Base-by-base conservation (phyloP, 306 rosid species). In the Medicago ruthenica region DNA sequence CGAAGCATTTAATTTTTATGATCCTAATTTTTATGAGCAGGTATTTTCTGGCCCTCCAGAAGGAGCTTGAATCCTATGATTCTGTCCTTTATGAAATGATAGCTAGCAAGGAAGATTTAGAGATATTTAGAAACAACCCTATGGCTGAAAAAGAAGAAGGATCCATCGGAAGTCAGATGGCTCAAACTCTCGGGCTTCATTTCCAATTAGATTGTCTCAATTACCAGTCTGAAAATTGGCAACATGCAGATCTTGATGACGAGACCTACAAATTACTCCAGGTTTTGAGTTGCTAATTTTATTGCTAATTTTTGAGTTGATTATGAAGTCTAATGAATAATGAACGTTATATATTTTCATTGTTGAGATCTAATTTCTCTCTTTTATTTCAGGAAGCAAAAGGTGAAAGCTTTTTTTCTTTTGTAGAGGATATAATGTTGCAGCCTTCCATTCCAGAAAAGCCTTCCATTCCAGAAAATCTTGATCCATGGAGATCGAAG, bases 81-180 rank as follows among this genome's bases (percentile, higher is more conserved):
- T 90, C 92, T 75, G 91, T 92, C 77, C 97, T 95, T 57, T 95
- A 89, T 80, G 98, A 95, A 86, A 95, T 95, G 98, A 97, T 95
- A 24, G 85, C 98, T 7, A 95, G 98, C 84, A 87, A 86, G 89
- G 97, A 92, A 82, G 85, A 84, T 81, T 84, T 95, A 73, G 91
- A 86, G 78, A 84, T 82, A 69, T 87, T 91, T 83, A 87, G 88
- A 71, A 86, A n/a, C n/a, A n/a, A 75, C 37, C 61, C 82, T 64
- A 34, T 5, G 37, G 37, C 37, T 34, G n/a, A n/a, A 77, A 75
- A 60, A 89, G 61, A 59, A 90, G 88, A 88, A 79, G 76, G 74
- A 45, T 88, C 89, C 86, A 90, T 95, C 83, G 97, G 92, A 73
- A 87, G 97, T 60, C 96, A 92, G 84, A 95, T 95, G 97, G 98